Conservation (phyloP, 345 rosid species). For the Cardamine resedifolia region DNA sequence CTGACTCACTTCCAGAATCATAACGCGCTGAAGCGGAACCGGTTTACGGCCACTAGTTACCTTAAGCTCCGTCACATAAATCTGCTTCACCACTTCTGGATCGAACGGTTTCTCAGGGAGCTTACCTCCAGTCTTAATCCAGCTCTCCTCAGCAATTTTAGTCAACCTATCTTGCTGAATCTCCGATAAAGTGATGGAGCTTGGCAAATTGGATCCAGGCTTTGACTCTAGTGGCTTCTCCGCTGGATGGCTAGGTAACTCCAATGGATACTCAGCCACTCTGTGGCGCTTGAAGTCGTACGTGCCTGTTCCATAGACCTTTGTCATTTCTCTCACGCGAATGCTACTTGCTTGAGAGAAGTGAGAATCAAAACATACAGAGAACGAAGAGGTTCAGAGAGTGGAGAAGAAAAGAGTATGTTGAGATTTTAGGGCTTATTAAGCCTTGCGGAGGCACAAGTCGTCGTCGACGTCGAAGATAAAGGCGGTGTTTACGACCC, state of each 20-base stretch:
- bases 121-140: conserved; percentile 55
- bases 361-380: conserved; percentile 21
- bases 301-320: conserved; percentile 88
- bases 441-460: conserved; percentile 24
- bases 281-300: conserved; percentile 98
- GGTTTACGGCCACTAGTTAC: conserved; percentile 75
- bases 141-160: conserved; percentile 73
- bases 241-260: conserved; percentile 44
- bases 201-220: conserved; percentile 62
- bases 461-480: conserved; percentile 19
- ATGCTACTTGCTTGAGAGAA: conserved; percentile 10
- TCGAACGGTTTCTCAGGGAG: conserved; percentile 57
- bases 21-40: conserved; percentile 89
- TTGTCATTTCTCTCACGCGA: conserved; percentile 54
- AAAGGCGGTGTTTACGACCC: conserved; percentile 20
- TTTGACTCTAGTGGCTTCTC: conserved; percentile 61
- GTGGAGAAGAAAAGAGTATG: not conserved
- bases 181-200: conserved; percentile 84
- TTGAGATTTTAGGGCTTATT: conserved; percentile 30
- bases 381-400: not conserved
- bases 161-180: conserved; percentile 89
- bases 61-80: conserved; percentile 74
- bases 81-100: conserved; percentile 73
- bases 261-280: conserved; percentile 95
- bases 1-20: conserved; percentile 96